Evolutionary conservation across 495 filamentous ascomycete species (phyloP).

Genomic region (Trichoderma gamsii): DNA sequence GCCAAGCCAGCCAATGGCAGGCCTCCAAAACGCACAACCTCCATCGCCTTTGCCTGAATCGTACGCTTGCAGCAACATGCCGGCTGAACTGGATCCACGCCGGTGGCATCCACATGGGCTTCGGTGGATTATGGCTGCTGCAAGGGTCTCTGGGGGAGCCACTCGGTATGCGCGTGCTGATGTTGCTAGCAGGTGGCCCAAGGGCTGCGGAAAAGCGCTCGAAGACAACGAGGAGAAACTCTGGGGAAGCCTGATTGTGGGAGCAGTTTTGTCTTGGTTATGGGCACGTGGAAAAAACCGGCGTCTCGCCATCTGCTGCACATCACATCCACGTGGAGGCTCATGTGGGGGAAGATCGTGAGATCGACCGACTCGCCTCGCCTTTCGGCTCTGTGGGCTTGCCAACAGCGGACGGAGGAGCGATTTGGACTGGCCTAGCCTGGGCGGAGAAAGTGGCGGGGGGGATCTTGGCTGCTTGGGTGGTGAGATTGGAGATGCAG

Average conservation of each 20-base stretch:
- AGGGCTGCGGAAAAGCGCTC: background rate
- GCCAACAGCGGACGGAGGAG: background rate
- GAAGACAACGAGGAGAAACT: background rate
- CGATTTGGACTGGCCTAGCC: background rate
- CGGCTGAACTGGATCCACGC: background rate
- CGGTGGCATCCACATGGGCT: constrained; percentile 8
- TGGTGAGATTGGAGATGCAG: constrained; percentile 11
- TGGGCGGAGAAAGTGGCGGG: constrained; percentile 6
- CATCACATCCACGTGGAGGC: constrained; percentile 9
- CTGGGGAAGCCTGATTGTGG: background rate
- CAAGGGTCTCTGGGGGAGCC: background rate
- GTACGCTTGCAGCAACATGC: constrained; percentile 7
- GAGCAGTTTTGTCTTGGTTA: background rate
- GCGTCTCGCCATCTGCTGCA: background rate
- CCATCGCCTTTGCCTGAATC: background rate
- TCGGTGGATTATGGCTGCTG: background rate
- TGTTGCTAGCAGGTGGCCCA: background rate
- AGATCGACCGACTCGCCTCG: background rate
- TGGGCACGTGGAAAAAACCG: background rate
- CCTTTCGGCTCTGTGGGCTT: background rate
- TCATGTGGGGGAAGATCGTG: background rate
- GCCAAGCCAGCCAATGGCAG: background rate
- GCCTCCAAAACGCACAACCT: background rate
- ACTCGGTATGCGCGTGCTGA: background rate
- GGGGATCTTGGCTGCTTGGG: background rate